phyloP scores from a whole-genome alignment of 2,329 filamentous ascomycete genomes.

The Colletotrichum melonis region DNA sequence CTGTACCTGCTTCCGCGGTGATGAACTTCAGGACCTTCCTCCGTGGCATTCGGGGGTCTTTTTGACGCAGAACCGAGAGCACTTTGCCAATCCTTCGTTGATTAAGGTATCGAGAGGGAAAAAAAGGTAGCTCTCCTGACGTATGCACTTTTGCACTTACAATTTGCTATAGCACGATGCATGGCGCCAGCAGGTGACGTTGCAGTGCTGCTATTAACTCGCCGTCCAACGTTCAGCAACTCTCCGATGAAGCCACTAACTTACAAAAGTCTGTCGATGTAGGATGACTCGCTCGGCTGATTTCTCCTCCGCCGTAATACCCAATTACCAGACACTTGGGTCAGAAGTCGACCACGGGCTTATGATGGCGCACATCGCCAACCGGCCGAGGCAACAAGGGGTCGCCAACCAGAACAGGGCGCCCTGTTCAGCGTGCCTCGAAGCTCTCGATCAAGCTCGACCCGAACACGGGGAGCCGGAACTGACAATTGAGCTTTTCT shows the following conservation, averaged over 20 bases:
- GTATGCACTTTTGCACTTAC: neutral
- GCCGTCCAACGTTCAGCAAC: neutral
- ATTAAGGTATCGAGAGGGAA: neutral
- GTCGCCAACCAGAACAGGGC: neutral
- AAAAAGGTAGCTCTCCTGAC: neutral
- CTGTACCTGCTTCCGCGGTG: neutral
- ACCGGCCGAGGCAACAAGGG: constrained; percentile 17
- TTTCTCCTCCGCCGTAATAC: neutral
- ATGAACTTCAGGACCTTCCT: constrained; percentile 5
- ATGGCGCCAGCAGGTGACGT: neutral
- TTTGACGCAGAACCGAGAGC: neutral
- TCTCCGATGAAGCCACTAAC: neutral
- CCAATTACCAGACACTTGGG: constrained; percentile 5
- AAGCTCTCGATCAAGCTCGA: constrained; percentile 16
- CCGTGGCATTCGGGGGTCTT: neutral
- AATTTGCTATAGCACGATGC: neutral
- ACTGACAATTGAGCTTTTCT: constrained; percentile 11
- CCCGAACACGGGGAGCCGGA: constrained; percentile 26
- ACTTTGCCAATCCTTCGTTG: neutral
- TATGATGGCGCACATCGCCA: neutral
- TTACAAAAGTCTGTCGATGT: constrained; percentile 10
- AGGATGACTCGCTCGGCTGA: neutral
- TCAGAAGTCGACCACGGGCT: neutral
- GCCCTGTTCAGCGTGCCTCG: constrained; percentile 6
- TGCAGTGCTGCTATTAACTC: neutral